These are phyloP conservation scores for Lachnellula arida DNA, from an alignment of 2,329 filamentous ascomycete genomes.

Conservation along the genomic window DNA sequence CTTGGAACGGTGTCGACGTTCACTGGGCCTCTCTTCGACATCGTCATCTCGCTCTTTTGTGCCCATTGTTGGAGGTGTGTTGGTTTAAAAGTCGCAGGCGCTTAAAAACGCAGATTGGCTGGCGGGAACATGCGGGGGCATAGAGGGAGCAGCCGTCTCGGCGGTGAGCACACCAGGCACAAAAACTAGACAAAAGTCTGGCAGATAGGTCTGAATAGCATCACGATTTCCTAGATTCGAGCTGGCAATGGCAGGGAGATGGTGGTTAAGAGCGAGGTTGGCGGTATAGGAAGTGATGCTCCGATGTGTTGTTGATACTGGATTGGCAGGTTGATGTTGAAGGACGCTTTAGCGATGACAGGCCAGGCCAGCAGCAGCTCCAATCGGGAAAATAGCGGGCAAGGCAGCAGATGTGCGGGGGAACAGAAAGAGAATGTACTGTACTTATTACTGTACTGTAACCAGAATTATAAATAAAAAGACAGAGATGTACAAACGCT, in stretches of 20 bases:
- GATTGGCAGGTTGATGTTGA: not conserved
- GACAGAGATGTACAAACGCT: no score
- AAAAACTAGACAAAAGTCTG: not conserved
- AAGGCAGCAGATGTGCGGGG: not conserved
- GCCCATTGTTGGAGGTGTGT: constrained; percentile 19
- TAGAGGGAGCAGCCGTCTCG: not conserved
- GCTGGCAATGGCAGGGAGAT: not conserved
- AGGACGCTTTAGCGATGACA: not conserved
- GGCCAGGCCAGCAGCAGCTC: not conserved
- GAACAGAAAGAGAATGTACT: not conserved
- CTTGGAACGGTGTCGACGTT: constrained; percentile 29
- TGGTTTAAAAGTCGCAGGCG: constrained; percentile 14
- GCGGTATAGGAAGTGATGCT: not conserved
- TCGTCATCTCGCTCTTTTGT: constrained; percentile 25
- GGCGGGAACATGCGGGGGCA: constrained; percentile 6
- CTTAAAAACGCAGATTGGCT: constrained; percentile 13
- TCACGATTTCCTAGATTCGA: not conserved
- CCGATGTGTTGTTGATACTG: not conserved
- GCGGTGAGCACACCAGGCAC: not conserved
- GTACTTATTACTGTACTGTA: not conserved
- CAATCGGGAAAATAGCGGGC: not conserved
- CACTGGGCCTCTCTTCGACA: constrained; percentile 24
- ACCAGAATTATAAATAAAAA: no score
- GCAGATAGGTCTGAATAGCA: not conserved
- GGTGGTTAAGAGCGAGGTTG: not conserved